A percentile compares a stretch with the other conserved stretches of the same genome.
Evolutionary conservation across 2,329 filamentous ascomycete species (phyloP).

Genomic region (Ophiostoma pallidulum): DNA sequence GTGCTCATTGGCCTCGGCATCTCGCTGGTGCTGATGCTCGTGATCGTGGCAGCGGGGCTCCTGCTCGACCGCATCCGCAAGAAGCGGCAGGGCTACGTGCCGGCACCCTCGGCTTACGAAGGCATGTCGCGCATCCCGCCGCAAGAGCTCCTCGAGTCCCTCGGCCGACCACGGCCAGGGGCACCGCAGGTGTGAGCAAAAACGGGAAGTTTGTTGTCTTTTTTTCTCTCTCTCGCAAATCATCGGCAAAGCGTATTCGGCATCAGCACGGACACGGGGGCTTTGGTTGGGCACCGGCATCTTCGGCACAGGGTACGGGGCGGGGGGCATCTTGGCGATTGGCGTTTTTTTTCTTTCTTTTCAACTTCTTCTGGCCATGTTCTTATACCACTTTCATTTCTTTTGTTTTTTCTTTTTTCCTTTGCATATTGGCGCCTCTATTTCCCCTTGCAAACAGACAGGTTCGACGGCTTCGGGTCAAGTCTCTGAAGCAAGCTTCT

Average conservation of each 20-base stretch:
- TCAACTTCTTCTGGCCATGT: too few species aligned
- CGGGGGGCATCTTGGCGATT: too few species aligned
- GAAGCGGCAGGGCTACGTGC: conserved; percentile 68
- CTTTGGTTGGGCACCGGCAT: conserved; percentile 2
- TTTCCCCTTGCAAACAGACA: too few species aligned
- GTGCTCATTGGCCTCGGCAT: conserved; percentile 75
- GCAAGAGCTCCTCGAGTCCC: conserved; percentile 46
- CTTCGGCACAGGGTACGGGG: too few species aligned
- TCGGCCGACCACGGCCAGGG: conserved; percentile 38
- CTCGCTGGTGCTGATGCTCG: conserved; percentile 64
- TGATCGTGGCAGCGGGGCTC: conserved; percentile 67
- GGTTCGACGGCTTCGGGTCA: too few species aligned
- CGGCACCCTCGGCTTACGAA: conserved; percentile 59
- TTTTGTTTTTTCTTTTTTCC: background rate
- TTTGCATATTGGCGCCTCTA: background rate
- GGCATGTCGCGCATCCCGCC: conserved; percentile 52
- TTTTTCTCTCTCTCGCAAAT: background rate
- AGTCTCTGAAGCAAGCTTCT: too few species aligned
- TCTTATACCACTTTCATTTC: background rate
- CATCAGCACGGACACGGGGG: background rate
- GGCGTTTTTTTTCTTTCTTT: background rate
- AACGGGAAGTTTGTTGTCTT: background rate
- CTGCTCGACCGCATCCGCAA: conserved; percentile 66
- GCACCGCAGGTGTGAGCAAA: conserved; percentile 40
- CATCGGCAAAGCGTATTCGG: background rate